phyloP scores from a whole-genome alignment of 179 eudicot species.

The Camellia oleifera region DNA sequence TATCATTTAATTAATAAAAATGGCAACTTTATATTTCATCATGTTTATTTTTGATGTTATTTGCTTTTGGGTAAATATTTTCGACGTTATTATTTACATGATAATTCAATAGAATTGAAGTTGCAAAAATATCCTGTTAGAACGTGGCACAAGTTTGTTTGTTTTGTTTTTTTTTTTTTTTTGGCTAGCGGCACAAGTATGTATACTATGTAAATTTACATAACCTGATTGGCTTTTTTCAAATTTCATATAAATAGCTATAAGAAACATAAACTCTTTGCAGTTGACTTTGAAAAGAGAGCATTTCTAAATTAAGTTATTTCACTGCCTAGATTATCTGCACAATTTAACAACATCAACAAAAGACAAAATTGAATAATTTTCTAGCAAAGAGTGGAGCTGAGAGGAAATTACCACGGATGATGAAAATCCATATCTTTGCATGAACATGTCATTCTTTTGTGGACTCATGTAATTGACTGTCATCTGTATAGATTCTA shows the following conservation, averaged over 20 bases:
- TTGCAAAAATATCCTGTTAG: no score
- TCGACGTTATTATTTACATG: no score
- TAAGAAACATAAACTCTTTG: not conserved
- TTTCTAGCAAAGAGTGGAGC: not conserved
- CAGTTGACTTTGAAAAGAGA: not conserved
- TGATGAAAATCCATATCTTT: constrained; percentile 96
- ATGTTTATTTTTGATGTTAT: no score
- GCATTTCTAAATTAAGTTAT: not conserved
- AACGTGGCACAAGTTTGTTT: no score
- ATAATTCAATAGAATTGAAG: no score
- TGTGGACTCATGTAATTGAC: constrained; percentile 65
- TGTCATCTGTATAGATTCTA: constrained; percentile 61
- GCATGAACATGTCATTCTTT: constrained; percentile 74
- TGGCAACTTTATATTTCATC: no score
- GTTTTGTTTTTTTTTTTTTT: no score
- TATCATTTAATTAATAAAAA: no score
- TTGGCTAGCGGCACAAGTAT: not conserved
- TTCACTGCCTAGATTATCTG: constrained; percentile 6
- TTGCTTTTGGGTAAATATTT: no score
- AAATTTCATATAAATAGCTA: not conserved
- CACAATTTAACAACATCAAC: not conserved
- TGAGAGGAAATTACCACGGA: constrained; percentile 57
- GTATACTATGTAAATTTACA: not conserved
- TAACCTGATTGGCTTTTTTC: not conserved
- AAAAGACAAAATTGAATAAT: not conserved